Evolutionary conservation across 768 basidiomycete species (phyloP).

Genomic region (Pulveroboletus frians): DNA sequence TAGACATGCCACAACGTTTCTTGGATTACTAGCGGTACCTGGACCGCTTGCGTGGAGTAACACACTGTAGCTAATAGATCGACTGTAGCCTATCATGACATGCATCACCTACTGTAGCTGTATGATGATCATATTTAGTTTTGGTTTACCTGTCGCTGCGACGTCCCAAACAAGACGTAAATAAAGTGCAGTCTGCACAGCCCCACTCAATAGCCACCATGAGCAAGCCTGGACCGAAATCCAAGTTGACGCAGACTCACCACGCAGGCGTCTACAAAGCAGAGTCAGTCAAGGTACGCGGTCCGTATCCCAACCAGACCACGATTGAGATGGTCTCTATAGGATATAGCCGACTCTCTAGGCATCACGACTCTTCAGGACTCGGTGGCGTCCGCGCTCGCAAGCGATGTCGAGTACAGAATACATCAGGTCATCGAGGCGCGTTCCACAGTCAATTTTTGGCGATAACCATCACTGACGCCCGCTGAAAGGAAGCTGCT

Average conservation of each 20-base stretch:
- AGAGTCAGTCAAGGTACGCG: constrained; percentile 55
- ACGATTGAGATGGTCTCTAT: constrained; percentile 7
- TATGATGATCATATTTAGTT: too few relatives aligned
- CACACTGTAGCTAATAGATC: neutral
- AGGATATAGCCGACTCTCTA: constrained; percentile 92
- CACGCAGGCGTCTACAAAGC: constrained; percentile 61
- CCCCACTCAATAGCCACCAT: constrained; percentile 10
- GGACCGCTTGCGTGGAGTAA: neutral
- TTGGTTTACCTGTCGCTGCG: too few relatives aligned
- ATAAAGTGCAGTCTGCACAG: neutral
- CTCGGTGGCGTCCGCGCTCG: constrained; percentile 73
- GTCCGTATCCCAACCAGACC: constrained; percentile 8
- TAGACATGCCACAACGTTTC: neutral
- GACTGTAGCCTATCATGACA: too few relatives aligned
- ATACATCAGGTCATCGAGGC: constrained; percentile 95
- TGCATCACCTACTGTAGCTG: too few relatives aligned
- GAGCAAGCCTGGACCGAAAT: constrained; percentile 44
- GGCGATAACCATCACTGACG: neutral
- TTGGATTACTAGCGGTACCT: constrained; percentile 2
- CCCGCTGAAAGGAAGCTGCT: constrained; percentile 63
- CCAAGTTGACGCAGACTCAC: constrained; percentile 40
- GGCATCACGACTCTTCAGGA: constrained; percentile 74
- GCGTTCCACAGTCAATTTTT: constrained; percentile 8
- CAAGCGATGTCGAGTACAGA: constrained; percentile 95
- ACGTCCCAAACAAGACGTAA: neutral